Percentiles rank a stretch among this genome's conserved stretches.
Conservation (phyloP, 305 asterid species). For the Solanum hybrid region DNA sequence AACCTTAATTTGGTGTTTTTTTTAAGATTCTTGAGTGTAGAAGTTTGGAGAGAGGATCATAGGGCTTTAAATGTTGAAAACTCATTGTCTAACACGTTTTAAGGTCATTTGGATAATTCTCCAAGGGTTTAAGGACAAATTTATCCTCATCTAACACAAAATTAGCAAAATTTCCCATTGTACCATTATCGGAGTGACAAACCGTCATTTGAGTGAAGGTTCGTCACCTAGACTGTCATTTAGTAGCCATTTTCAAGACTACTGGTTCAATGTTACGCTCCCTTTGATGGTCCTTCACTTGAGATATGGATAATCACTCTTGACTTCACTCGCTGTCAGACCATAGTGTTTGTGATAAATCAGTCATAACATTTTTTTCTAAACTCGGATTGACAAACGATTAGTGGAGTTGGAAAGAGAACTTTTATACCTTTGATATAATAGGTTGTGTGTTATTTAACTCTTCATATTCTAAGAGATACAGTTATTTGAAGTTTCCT, state of each 20-base stretch:
- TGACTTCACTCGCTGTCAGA: too few relatives aligned
- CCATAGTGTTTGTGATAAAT: too few relatives aligned
- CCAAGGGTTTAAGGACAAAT: background rate
- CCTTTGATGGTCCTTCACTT: too few relatives aligned
- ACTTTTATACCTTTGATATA: too few relatives aligned
- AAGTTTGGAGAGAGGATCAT: background rate
- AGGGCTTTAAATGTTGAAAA: background rate
- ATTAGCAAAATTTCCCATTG: background rate
- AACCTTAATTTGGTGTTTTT: background rate
- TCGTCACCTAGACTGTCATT: background rate
- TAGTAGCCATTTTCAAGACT: background rate
- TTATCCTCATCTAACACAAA: background rate
- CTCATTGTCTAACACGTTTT: background rate
- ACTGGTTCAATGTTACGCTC: too few relatives aligned
- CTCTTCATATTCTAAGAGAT: too few relatives aligned
- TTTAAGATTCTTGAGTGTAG: background rate
- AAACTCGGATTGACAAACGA: too few relatives aligned
- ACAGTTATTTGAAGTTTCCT: too few relatives aligned
- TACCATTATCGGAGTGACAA: background rate
- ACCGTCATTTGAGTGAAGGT: background rate
- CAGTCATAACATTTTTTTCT: too few relatives aligned
- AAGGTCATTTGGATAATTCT: background rate
- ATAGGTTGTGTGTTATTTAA: too few relatives aligned
- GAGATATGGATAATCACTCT: too few relatives aligned
- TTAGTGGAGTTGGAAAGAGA: too few relatives aligned